phyloP scores from a whole-genome alignment of 768 basidiomycete genomes.

The Cystofilobasidium bisporidii region DNA sequence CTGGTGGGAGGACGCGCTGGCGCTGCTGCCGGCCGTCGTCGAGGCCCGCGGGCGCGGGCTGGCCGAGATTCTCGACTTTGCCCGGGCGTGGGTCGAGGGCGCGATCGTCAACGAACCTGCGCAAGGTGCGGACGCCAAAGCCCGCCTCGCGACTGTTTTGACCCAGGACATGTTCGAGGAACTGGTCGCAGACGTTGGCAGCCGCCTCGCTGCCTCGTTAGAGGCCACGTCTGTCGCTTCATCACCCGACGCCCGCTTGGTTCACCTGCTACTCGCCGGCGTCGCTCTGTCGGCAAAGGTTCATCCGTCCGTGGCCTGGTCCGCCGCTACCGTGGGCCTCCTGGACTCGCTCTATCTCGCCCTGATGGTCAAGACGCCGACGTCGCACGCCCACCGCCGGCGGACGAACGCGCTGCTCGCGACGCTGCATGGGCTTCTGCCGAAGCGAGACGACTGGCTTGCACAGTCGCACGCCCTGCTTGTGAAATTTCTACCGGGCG shows the following conservation, averaged over 20 bases:
- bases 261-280: background rate
- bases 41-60: background rate
- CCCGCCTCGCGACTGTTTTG: background rate
- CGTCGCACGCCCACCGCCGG: slow-evolving; percentile 40
- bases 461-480: slow-evolving; percentile 57
- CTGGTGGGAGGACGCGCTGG: slow-evolving; percentile 52
- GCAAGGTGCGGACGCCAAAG: slow-evolving; percentile 18
- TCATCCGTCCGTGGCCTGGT: background rate
- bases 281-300: background rate
- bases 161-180: background rate
- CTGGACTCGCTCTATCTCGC: slow-evolving; percentile 1
- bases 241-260: background rate
- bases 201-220: background rate
- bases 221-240: background rate
- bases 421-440: slow-evolving; percentile 52
- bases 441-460: slow-evolving; percentile 52
- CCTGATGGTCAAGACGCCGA: background rate
- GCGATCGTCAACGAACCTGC: slow-evolving; percentile 58
- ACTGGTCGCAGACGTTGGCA: background rate
- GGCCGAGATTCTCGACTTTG: slow-evolving; percentile 8
- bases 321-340: background rate
- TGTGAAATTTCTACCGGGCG: slow-evolving; percentile 55
- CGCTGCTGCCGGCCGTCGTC: background rate
- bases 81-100: slow-evolving; percentile 64
- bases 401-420: slow-evolving; percentile 52